A percentile compares a stretch with the other conserved stretches of the same genome.
phyloP scores from a whole-genome alignment of 768 basidiomycete genomes.

The Lentinus brumalis region DNA sequence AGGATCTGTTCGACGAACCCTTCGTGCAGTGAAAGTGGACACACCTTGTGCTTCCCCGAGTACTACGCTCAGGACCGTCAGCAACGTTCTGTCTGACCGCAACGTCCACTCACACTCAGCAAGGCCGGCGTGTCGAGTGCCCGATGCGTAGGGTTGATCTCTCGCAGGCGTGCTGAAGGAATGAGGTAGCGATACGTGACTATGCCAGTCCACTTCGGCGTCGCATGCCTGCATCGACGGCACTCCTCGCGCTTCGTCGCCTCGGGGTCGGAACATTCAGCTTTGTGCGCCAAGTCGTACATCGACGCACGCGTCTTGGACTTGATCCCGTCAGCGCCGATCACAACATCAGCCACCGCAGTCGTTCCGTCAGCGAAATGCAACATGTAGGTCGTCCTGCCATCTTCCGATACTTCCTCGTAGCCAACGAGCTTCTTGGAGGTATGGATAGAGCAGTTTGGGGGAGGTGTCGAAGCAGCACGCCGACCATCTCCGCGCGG shows the following conservation, averaged over 20 bases:
- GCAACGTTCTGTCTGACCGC: neutral
- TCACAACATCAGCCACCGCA: slow-evolving; percentile 27
- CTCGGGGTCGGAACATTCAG: slow-evolving; percentile 4
- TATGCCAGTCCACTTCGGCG: slow-evolving; percentile 30
- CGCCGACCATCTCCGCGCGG: slow-evolving; percentile 28
- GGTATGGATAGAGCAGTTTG: slow-evolving; percentile 20
- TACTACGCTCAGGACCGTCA: slow-evolving; percentile 7
- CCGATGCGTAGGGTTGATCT: slow-evolving; percentile 17
- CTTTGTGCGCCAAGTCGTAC: slow-evolving; percentile 18
- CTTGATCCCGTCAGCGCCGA: slow-evolving; percentile 33
- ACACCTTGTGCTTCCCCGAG: slow-evolving; percentile 24
- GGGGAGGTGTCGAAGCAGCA: slow-evolving; percentile 21
- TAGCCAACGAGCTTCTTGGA: slow-evolving; percentile 26
- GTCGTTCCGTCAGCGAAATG: slow-evolving; percentile 25
- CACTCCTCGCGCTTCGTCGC: slow-evolving; percentile 8
- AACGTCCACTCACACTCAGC: slow-evolving; percentile 8
- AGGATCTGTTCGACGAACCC: neutral
- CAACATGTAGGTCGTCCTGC: slow-evolving; percentile 12
- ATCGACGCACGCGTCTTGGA: slow-evolving; percentile 27
- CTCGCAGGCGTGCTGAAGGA: slow-evolving; percentile 22
- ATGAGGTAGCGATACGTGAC: slow-evolving; percentile 30
- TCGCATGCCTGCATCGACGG: slow-evolving; percentile 14
- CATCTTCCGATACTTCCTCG: slow-evolving; percentile 3
- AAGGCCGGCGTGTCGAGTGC: slow-evolving; percentile 8
- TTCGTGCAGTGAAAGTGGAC: neutral